Evolutionary conservation across 345 rosid species (phyloP).

Genomic region (Noccaea bulbosa): DNA sequence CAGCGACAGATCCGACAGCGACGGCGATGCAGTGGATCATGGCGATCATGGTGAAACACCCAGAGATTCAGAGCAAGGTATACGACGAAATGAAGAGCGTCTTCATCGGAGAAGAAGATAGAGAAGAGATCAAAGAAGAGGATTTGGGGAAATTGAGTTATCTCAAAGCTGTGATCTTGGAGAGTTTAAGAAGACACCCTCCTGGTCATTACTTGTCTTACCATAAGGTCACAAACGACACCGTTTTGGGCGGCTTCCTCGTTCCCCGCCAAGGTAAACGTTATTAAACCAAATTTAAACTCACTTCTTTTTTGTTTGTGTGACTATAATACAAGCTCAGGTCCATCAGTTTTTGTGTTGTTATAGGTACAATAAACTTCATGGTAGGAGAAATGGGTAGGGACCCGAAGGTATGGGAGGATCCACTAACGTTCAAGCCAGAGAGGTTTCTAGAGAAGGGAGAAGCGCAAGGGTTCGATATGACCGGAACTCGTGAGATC

Average conservation of each 20-base stretch:
- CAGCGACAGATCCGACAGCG: slow-evolving; percentile 45
- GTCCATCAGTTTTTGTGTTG: background rate
- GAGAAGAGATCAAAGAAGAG: slow-evolving; percentile 41
- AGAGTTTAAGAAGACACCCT: slow-evolving; percentile 47
- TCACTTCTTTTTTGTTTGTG: no score
- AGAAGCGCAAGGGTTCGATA: slow-evolving; percentile 39
- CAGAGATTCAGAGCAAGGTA: slow-evolving; percentile 41
- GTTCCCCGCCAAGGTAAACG: slow-evolving; percentile 38
- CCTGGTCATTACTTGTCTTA: slow-evolving; percentile 47
- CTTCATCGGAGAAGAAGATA: slow-evolving; percentile 1
- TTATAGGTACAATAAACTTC: slow-evolving; percentile 42
- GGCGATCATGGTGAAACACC: slow-evolving; percentile 46
- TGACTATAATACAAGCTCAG: no score
- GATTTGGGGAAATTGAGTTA: slow-evolving; percentile 40
- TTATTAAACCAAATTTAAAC: no score
- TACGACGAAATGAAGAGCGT: slow-evolving; percentile 39
- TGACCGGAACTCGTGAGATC: slow-evolving; percentile 48
- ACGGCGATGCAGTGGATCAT: slow-evolving; percentile 48
- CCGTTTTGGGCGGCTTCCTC: slow-evolving; percentile 45
- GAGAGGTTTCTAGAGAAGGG: slow-evolving; percentile 45
- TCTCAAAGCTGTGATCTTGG: slow-evolving; percentile 45
- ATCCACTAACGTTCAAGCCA: slow-evolving; percentile 42
- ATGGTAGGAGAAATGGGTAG: slow-evolving; percentile 50
- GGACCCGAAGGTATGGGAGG: slow-evolving; percentile 44
- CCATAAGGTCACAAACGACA: slow-evolving; percentile 42